These are phyloP conservation scores for Aspergillus pseudoterreus DNA, from an alignment of 2,329 filamentous ascomycete species.

Conservation along the genomic window DNA sequence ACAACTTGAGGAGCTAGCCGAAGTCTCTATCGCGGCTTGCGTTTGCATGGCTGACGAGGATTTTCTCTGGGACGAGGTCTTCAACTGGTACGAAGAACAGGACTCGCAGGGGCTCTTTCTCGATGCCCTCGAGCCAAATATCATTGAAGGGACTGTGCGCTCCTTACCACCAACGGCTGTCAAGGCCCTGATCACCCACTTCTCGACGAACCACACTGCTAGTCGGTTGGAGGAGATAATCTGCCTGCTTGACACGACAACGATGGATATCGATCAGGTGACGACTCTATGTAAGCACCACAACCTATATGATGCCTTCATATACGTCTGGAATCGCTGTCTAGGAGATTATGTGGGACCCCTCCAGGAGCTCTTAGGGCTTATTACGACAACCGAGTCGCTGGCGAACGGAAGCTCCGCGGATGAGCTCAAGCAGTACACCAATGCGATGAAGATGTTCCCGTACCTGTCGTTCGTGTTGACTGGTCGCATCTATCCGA, in stretches of 20 bases:
- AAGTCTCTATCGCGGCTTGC: slow-evolving; percentile 80
- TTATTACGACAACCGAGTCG: slow-evolving; percentile 25
- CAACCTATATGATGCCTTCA: slow-evolving; percentile 87
- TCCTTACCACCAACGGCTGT: slow-evolving; percentile 76
- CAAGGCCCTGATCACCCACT: slow-evolving; percentile 81
- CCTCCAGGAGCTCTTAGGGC: slow-evolving; percentile 71
- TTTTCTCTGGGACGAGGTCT: slow-evolving; percentile 88
- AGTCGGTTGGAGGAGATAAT: slow-evolving; percentile 87
- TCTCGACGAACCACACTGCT: slow-evolving; percentile 70
- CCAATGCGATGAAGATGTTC: slow-evolving; percentile 82
- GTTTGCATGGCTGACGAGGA: slow-evolving; percentile 72
- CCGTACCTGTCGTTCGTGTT: slow-evolving; percentile 90
- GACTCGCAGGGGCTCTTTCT: slow-evolving; percentile 73
- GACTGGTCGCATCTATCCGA: slow-evolving; percentile 88
- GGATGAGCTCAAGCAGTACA: slow-evolving; percentile 54
- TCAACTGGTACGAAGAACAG: slow-evolving; percentile 81
- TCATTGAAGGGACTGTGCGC: slow-evolving; percentile 72
- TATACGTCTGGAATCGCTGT: slow-evolving; percentile 95
- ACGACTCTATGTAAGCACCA: slow-evolving; percentile 88
- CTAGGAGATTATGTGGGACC: slow-evolving; percentile 87
- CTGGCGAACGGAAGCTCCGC: slow-evolving; percentile 42
- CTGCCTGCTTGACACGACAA: slow-evolving; percentile 84
- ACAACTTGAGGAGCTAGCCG: slow-evolving; percentile 72
- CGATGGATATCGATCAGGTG: slow-evolving; percentile 90
- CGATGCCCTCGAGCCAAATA: slow-evolving; percentile 82